Evolutionary conservation across 2,329 filamentous ascomycete genomes (phyloP).

Genomic region (Bipolaris victoriae): DNA sequence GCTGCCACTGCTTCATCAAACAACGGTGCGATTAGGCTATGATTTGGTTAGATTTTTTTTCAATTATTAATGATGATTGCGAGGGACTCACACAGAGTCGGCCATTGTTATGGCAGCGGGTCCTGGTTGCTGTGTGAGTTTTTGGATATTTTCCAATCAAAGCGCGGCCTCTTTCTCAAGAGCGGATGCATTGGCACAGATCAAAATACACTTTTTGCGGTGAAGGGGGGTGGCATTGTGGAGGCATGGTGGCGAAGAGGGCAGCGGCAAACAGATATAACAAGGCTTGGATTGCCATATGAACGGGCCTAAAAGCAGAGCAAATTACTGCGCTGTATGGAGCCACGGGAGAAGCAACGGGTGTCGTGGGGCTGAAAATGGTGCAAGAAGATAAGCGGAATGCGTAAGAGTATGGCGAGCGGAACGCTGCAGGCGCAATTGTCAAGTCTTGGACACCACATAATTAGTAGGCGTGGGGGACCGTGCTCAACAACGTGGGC

Average conservation of each 20-base stretch:
- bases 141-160: conserved; percentile 17
- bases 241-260: conserved; percentile 20
- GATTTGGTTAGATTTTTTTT: conserved; percentile 18
- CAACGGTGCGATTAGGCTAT: conserved; percentile 22
- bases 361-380: conserved; percentile 37
- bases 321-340: conserved; percentile 21
- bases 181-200: conserved; percentile 36
- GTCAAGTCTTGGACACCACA: conserved; percentile 13
- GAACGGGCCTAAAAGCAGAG: conserved; percentile 17
- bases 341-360: conserved; percentile 26
- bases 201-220: conserved; percentile 7
- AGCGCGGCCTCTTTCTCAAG: conserved; percentile 20
- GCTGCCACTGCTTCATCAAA: conserved; percentile 31
- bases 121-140: conserved; percentile 29
- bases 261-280: conserved; percentile 21
- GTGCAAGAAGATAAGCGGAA: conserved; percentile 31
- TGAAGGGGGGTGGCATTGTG: conserved; percentile 20
- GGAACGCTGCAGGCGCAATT: conserved; percentile 20
- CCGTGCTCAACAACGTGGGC: conserved; percentile 19
- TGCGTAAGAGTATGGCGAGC: conserved; percentile 17
- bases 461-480: conserved; percentile 13
- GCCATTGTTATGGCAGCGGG: conserved; percentile 33
- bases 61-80: not conserved
- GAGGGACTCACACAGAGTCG: conserved; percentile 29
- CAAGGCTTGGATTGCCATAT: conserved; percentile 12